Base-by-base conservation (phyloP, 768 basidiomycete genomes). In the Macrolepiota fuliginosa region DNA sequence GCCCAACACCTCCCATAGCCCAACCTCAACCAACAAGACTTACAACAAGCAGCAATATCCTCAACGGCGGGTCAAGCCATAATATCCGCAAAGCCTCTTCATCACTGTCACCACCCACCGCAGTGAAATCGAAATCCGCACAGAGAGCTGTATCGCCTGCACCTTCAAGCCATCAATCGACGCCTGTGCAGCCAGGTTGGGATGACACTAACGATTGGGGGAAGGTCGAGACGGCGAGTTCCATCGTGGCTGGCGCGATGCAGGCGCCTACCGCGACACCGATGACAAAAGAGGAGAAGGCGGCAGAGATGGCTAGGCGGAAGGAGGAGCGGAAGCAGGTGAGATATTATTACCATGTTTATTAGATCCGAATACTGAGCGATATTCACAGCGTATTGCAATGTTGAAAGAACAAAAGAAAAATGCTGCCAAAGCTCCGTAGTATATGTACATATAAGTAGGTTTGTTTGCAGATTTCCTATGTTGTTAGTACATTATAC, bases 291-390 rank as follows among this genome's bases (percentile, higher is more conserved):
- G 96, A 97, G 72, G 94, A 96, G 66, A 96, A 91, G 73, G 92
- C 92, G 1, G 87, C 86, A n/a, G 94, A 97, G 77, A 90, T 98
- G 87, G 90, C 90, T 7, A 79, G 90, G 64, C 80, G 95, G 62
- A 90, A 96, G 69, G 96, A 98, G 71, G 96, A 98, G 72, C 78
- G 96, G 49, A 94, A 90, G 72, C 87, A 92, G 79, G 93, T 93
- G 57, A 19, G 83, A 35, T 45, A 15, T 58, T 47, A 19, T 17
- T 49, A 22, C 13, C 25, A 25, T 56, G 63, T 64, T 2, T n/a
- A 13, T 52, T 22, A 47, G 19, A 61, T 60, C 42, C 47, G 7
- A 3, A 19, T 2, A 5, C 35, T 50, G 19, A 40, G 22, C 19
- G 1, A 5, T 9, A 45, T 22, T 22, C 49, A 51, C 53, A 90